Evolutionary conservation across 2,329 filamentous ascomycete genomes (phyloP), one percentile per base, ranked within the genome.

Genomic region (Venturia nashicola): DNA sequence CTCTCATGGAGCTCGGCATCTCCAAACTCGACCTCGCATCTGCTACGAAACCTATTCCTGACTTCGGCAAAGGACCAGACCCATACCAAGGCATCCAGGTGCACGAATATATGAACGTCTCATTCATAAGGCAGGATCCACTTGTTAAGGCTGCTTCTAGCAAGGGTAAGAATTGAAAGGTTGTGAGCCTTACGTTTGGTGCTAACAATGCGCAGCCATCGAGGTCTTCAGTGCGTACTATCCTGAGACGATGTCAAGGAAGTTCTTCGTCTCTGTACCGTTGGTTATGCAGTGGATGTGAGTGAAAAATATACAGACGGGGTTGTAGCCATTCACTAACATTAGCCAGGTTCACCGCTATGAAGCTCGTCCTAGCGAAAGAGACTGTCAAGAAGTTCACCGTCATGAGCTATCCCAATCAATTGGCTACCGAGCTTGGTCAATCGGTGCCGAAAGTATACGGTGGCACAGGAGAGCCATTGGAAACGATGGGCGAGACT

Each of bases 231-330:
- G 86, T 61, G 86, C 84, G 68, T 89, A 89, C 68, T 97, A 97
- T 77, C 92, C 93, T 0, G 93, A 97, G 78, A 85, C 96, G 11
- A 82, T 97, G 60, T 85, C 85, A 70, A 85, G 93, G 78, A 97
- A 97, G 80, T 97, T 92, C 82, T 97, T 97, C 73, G 89, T 97
- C 77, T 97, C 97, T 71, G 90, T 97, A 6, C 93, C 93, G 0
- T 76, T 86, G 64, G 81, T 97, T 70, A 97, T 97, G 92, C 89
- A 90, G 64, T 97, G 92, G 79, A 71, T 81, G 69, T 57, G n/a
- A 57, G 51, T 57, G 34, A 23, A 57, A 48, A 8, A 1, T 5
- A 7, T 34, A 16, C 2, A 32, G 1, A 6, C 12, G 0, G 48
- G 9, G 32, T 5, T n/a, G 32, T 12, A 14, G 34, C 12, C 16